Conservation (phyloP, 192 early-diverging fungal genomes). For the Linnemannia exigua region DNA sequence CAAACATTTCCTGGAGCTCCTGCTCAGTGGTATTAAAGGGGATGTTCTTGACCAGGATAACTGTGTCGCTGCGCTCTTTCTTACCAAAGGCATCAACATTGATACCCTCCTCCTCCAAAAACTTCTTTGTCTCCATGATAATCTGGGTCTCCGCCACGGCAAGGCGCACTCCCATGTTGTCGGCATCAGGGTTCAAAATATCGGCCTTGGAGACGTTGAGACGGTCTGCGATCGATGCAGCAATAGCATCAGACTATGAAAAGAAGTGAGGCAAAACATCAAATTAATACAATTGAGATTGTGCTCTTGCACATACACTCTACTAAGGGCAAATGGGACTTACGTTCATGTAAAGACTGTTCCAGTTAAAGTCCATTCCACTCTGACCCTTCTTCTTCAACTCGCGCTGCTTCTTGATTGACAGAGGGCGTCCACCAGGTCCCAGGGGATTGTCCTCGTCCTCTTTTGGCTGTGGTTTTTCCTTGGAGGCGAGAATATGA, state of each 20-base stretch:
- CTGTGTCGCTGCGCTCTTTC: slow-evolving; percentile 87
- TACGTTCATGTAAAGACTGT: slow-evolving; percentile 95
- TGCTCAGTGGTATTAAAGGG: slow-evolving; percentile 85
- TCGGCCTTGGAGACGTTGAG: slow-evolving; percentile 93
- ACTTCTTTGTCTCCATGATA: slow-evolving; percentile 94
- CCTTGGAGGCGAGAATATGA: slow-evolving; percentile 91
- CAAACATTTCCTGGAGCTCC: slow-evolving; percentile 87
- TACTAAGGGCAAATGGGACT: slow-evolving; percentile 24
- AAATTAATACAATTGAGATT: neutral
- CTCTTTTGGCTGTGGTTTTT: slow-evolving; percentile 79
- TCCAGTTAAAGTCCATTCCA: slow-evolving; percentile 95
- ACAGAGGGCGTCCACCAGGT: slow-evolving; percentile 66
- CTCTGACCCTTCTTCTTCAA: slow-evolving; percentile 82
- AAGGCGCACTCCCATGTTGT: slow-evolving; percentile 93
- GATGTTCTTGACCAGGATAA: slow-evolving; percentile 98
- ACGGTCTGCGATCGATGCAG: slow-evolving; percentile 95
- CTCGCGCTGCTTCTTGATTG: slow-evolving; percentile 89
- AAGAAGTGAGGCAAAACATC: neutral
- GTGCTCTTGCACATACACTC: neutral
- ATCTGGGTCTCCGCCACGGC: slow-evolving; percentile 99
- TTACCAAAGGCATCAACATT: slow-evolving; percentile 82
- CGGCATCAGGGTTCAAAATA: slow-evolving; percentile 87
- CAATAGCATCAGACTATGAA: slow-evolving; percentile 86
- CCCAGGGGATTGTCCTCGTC: slow-evolving; percentile 62
- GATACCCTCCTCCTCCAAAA: slow-evolving; percentile 81